These are phyloP conservation scores for Annulohypoxylon nitens DNA, from an alignment of 495 filamentous ascomycete genomes.

Conservation along the genomic window DNA sequence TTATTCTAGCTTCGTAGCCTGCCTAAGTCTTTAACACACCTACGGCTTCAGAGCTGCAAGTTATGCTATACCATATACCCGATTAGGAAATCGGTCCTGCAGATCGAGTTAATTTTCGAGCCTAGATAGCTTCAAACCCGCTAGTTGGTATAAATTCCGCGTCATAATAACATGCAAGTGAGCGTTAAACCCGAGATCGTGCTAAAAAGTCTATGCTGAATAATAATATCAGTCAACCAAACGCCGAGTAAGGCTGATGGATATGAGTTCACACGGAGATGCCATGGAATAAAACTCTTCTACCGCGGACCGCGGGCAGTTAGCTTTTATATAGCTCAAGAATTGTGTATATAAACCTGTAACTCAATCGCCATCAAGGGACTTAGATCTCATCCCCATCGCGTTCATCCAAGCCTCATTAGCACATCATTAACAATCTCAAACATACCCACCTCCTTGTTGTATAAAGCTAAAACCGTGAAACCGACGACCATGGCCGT, in stretches of 20 bases:
- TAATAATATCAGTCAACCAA: slow-evolving; percentile 2
- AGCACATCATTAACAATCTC: background rate
- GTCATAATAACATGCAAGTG: slow-evolving; percentile 16
- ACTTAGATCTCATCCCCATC: background rate
- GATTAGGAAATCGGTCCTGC: background rate
- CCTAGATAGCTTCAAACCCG: background rate
- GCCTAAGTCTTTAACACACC: background rate
- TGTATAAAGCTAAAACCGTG: background rate
- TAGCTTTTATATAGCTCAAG: background rate
- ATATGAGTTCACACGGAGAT: background rate
- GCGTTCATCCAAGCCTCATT: background rate
- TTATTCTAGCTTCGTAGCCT: background rate
- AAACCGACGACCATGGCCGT: slow-evolving; percentile 1
- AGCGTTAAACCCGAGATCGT: slow-evolving; percentile 15
- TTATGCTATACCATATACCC: background rate
- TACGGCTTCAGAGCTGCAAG: background rate
- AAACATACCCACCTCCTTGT: background rate
- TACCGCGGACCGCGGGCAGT: background rate
- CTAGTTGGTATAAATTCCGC: background rate
- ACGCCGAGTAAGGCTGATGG: background rate
- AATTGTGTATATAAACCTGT: slow-evolving; percentile 21
- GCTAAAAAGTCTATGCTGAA: slow-evolving; percentile 7
- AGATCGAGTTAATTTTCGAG: background rate
- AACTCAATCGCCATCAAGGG: slow-evolving; percentile 21
- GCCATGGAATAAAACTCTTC: slow-evolving; percentile 2